A percentile compares a stretch with the other conserved stretches of the same genome.
Conservation (phyloP, 2,329 filamentous ascomycete species). For the Graphium sp. region DNA sequence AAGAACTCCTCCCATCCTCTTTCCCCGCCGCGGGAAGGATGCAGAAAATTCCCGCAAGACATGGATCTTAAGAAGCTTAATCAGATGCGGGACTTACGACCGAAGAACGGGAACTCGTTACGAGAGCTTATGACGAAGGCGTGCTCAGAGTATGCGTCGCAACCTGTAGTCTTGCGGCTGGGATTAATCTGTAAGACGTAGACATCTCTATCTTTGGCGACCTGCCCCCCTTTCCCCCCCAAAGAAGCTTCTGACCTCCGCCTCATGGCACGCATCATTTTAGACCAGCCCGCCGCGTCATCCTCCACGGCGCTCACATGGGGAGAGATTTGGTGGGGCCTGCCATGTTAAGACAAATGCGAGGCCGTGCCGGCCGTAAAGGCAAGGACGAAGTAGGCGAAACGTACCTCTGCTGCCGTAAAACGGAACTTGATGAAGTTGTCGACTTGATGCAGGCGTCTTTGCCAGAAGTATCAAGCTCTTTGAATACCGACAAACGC, state of each 20-base stretch:
- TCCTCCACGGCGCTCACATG: slow-evolving; percentile 61
- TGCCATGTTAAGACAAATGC: slow-evolving; percentile 68
- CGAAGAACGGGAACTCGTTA: slow-evolving; percentile 58
- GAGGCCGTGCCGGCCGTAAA: slow-evolving; percentile 60
- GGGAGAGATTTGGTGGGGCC: slow-evolving; percentile 62
- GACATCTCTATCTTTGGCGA: neutral
- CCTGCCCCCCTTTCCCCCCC: neutral
- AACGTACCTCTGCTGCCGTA: slow-evolving; percentile 59
- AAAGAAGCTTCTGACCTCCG: neutral
- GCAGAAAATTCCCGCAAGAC: too few relatives aligned
- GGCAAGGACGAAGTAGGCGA: slow-evolving; percentile 65
- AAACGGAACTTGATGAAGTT: slow-evolving; percentile 51
- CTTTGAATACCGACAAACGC: slow-evolving; percentile 47
- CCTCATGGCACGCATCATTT: neutral
- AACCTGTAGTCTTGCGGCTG: slow-evolving; percentile 66
- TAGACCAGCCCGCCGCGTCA: slow-evolving; percentile 50
- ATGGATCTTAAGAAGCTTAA: too few relatives aligned
- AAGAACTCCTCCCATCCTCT: slow-evolving; percentile 15
- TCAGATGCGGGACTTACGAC: slow-evolving; percentile 55
- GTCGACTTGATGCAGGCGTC: slow-evolving; percentile 57
- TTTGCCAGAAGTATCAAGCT: slow-evolving; percentile 52
- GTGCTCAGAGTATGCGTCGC: slow-evolving; percentile 55
- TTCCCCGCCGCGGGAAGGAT: too few relatives aligned
- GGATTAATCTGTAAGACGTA: slow-evolving; percentile 47
- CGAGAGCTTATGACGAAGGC: slow-evolving; percentile 52